A percentile compares a stretch with the other conserved stretches of the same genome.
phyloP scores from a whole-genome alignment of 352 stramenopile genomes.

The Phytopythium montanum region DNA sequence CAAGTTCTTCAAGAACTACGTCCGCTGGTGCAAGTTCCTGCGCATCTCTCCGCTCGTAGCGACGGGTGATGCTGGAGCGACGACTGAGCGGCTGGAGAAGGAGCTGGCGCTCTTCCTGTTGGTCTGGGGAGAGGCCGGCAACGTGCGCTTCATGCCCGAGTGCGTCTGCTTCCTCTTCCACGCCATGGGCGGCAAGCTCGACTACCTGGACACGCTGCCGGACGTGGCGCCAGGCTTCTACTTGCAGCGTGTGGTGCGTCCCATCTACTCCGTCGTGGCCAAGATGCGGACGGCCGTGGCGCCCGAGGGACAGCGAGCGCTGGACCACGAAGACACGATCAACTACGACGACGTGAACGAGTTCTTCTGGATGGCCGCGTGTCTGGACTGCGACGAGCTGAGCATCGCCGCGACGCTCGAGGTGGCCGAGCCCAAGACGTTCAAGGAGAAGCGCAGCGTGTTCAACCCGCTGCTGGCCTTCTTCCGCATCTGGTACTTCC shows the following conservation, averaged over 20 bases:
- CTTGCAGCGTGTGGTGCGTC: slow-evolving; percentile 61
- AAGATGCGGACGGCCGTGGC: slow-evolving; percentile 61
- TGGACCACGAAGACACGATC: slow-evolving; percentile 80
- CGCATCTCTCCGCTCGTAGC: slow-evolving; percentile 82
- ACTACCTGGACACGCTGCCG: slow-evolving; percentile 51
- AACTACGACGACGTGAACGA: slow-evolving; percentile 91
- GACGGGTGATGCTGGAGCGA: slow-evolving; percentile 27
- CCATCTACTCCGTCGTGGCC: slow-evolving; percentile 73
- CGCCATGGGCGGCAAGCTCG: slow-evolving; percentile 59
- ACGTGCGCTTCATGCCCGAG: slow-evolving; percentile 88
- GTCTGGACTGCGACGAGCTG: slow-evolving; percentile 65
- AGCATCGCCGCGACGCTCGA: slow-evolving; percentile 61
- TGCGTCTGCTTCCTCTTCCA: slow-evolving; percentile 89
- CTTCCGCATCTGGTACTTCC: slow-evolving; percentile 82
- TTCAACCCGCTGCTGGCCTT: slow-evolving; percentile 84
- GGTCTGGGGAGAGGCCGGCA: slow-evolving; percentile 82
- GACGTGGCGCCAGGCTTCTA: slow-evolving; percentile 57
- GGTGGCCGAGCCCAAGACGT: slow-evolving; percentile 77
- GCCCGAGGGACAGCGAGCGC: slow-evolving; percentile 30
- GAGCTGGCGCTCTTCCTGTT: slow-evolving; percentile 78
- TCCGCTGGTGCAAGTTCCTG: slow-evolving; percentile 94
- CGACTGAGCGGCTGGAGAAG: slow-evolving; percentile 48
- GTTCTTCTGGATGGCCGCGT: slow-evolving; percentile 78
- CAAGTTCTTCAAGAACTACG: slow-evolving; percentile 91
- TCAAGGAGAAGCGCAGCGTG: slow-evolving; percentile 83